Base-by-base conservation (phyloP, 331 rosid species). In the Cydonia oblonga region DNA sequence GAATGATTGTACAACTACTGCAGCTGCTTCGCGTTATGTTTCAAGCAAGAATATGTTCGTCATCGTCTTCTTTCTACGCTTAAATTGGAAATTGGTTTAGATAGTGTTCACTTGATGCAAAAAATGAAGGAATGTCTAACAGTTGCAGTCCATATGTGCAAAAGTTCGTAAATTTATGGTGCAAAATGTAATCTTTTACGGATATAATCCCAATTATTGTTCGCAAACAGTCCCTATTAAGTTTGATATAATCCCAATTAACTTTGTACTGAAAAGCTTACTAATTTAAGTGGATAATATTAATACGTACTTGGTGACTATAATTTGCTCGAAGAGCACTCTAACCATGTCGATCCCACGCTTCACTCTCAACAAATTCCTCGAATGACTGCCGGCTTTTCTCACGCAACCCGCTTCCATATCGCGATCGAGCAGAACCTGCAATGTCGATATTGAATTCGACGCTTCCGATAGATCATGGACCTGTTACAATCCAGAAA, bases 341-440 rank as follows among this genome's bases (percentile, higher is more conserved):
- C 84, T 91, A 75, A 93, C 89, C 98, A 93, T 89, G 80, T 93
- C 96, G 35, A 93, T 79, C 72, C 98, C 98, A 12, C 97, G 98
- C 76, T 81, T 93, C 66, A 93, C 97, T 84, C 90, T 86, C 83
- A 93, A 75, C 73, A 93, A 86, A 79, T 93, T 93, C 83, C 98
- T 90, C 38, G 98, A 72, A 63, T 88, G 92, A 85, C 97, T 89
- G 26, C 98, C 97, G 5, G 74, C 86, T 29, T 63, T 87, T 70
- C 83, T 87, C 42, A 89, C 91, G 63, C 84, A 42, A 44, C 76
- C 75, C 40, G 86, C 81, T 51, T 71, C 85, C 12, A 91, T 33
- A 70, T 93, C 98, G 74, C 57, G 82, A 59, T 89, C 97, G 80
- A 93, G 68, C 90, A 93, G 6, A 60, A 84, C 86, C 53, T 63